phyloP scores from a whole-genome alignment of 73 alveolate species.

The Paramecium pentaurelia region DNA sequence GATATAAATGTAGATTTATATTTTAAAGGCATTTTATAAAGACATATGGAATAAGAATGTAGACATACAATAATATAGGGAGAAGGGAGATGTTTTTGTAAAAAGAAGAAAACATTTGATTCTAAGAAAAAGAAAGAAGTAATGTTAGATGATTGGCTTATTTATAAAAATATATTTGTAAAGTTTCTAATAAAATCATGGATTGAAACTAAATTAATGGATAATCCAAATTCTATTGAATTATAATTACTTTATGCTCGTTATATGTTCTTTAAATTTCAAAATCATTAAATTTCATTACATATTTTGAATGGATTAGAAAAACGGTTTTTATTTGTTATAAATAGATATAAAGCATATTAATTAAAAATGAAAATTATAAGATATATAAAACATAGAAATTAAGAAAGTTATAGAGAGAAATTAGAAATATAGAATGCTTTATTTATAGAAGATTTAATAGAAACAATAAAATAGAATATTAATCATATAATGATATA shows the following conservation, averaged over 20 bases:
- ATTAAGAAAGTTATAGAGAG: slow-evolving; percentile 38
- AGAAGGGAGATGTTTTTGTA: slow-evolving; percentile 49
- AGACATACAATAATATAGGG: background rate
- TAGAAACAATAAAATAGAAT: background rate
- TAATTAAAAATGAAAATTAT: background rate
- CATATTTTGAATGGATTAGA: slow-evolving; percentile 25
- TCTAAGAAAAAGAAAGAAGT: slow-evolving; percentile 49
- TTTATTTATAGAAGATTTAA: slow-evolving; percentile 15
- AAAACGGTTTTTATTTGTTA: background rate
- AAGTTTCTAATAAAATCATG: slow-evolving; percentile 49
- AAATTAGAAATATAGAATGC: slow-evolving; percentile 43
- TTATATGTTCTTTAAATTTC: slow-evolving; percentile 20
- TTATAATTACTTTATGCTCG: slow-evolving; percentile 19
- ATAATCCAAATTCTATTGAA: background rate
- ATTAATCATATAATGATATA: background rate
- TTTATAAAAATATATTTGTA: background rate
- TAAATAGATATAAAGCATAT: background rate
- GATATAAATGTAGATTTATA: background rate
- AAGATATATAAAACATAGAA: background rate
- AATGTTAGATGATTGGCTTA: slow-evolving; percentile 27
- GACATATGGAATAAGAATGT: slow-evolving; percentile 19
- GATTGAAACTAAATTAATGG: background rate
- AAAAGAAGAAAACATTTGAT: slow-evolving; percentile 29
- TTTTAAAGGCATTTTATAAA: slow-evolving; percentile 14
- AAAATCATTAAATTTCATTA: slow-evolving; percentile 33